A percentile compares a stretch with the other conserved stretches of the same genome.
Conservation (phyloP, 148 eudicot species). For the Spergularia bocconei region DNA sequence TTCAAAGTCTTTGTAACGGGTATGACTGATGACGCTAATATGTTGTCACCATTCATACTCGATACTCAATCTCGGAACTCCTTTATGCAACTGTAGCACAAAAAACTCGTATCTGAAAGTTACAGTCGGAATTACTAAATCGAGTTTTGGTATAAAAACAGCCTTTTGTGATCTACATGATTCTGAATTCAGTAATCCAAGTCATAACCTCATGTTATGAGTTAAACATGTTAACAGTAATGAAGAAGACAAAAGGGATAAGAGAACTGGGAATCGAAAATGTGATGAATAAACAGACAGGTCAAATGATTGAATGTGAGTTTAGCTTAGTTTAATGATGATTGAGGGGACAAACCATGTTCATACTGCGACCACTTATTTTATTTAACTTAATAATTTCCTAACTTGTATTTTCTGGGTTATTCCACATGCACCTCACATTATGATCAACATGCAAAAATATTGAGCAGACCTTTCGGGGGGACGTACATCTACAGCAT, state of each 20-base stretch:
- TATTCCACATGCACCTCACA: conserved; percentile 16
- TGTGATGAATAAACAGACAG: conserved; percentile 12
- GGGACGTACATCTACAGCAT: neutral
- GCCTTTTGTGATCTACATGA: conserved; percentile 7
- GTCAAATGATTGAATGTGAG: conserved; percentile 16
- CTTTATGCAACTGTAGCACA: too few relatives aligned
- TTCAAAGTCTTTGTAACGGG: too few relatives aligned
- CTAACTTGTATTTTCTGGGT: neutral
- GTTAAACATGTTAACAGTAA: neutral
- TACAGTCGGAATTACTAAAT: neutral
- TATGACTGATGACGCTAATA: too few relatives aligned
- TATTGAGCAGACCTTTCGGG: neutral
- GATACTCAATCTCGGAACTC: too few relatives aligned
- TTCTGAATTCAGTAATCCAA: neutral
- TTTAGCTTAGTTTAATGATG: conserved; percentile 5
- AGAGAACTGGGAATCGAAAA: neutral
- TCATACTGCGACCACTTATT: conserved; percentile 12
- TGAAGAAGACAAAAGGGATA: conserved; percentile 1
- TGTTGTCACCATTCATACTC: too few relatives aligned
- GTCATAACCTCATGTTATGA: conserved; percentile 9
- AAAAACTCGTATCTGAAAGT: too few relatives aligned
- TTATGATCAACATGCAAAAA: neutral
- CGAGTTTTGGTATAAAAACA: neutral
- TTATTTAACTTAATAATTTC: neutral
- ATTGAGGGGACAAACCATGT: conserved; percentile 25